Percentiles rank a stretch among this genome's conserved stretches.
Evolutionary conservation across 768 basidiomycete species (phyloP).

Genomic region (Artomyces pyxidatus): DNA sequence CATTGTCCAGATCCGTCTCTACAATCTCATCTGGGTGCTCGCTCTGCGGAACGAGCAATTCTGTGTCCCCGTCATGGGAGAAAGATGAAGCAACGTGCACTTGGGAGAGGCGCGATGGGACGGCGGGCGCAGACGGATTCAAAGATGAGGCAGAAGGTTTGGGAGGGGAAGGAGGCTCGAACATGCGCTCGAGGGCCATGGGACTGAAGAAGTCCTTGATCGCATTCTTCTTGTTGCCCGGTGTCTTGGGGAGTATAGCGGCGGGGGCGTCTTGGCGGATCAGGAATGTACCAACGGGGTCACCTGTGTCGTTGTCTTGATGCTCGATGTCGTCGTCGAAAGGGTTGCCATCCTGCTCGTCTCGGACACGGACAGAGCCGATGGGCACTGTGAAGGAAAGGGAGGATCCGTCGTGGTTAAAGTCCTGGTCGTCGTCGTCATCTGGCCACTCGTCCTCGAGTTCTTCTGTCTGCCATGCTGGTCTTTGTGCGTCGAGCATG

Average conservation of each 20-base stretch:
- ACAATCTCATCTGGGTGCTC: slow-evolving; percentile 34
- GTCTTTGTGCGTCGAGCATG: too few species aligned
- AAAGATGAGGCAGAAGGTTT: slow-evolving; percentile 17
- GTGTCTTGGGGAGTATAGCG: slow-evolving; percentile 58
- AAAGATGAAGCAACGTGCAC: slow-evolving; percentile 22
- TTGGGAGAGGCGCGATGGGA: slow-evolving; percentile 31
- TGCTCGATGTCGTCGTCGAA: neutral
- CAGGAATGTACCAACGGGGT: slow-evolving; percentile 61
- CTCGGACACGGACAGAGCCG: slow-evolving; percentile 39
- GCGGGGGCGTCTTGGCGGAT: slow-evolving; percentile 60
- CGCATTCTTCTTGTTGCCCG: slow-evolving; percentile 50
- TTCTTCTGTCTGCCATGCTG: slow-evolving; percentile 86
- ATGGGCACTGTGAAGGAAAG: slow-evolving; percentile 37
- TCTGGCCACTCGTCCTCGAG: slow-evolving; percentile 91
- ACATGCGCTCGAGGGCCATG: slow-evolving; percentile 82
- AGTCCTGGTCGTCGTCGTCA: slow-evolving; percentile 35
- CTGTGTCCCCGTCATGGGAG: neutral
- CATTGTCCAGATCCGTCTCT: slow-evolving; percentile 43
- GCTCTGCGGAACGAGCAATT: slow-evolving; percentile 15
- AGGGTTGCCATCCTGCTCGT: slow-evolving; percentile 21
- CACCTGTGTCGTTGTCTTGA: slow-evolving; percentile 22
- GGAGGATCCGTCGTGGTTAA: slow-evolving; percentile 23
- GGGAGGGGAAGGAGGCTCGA: slow-evolving; percentile 87
- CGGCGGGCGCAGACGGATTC: slow-evolving; percentile 16
- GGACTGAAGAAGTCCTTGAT: slow-evolving; percentile 87